Percentiles rank a stretch among this genome's conserved stretches.
These are phyloP conservation scores for Somion occarium DNA, from an alignment of 1,284 basidiomycete genomes.

Conservation along the genomic window DNA sequence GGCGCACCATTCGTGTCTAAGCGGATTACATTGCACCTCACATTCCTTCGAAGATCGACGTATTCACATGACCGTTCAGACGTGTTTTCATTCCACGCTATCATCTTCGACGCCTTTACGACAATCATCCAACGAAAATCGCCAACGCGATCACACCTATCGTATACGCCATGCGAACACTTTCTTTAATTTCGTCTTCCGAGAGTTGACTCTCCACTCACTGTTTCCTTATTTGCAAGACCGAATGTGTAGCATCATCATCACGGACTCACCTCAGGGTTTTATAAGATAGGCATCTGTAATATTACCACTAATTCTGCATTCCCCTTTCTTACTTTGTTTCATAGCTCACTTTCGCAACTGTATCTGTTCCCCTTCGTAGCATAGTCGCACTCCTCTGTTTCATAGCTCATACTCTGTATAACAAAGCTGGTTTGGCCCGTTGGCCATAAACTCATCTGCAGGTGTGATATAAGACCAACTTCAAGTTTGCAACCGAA, in stretches of 20 bases:
- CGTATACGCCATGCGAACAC: conserved; percentile 5
- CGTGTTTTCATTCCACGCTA: conserved; percentile 17
- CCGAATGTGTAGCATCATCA: conserved; percentile 35
- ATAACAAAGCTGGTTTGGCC: conserved; percentile 25
- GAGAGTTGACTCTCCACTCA: conserved; percentile 8
- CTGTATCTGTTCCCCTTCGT: conserved; percentile 2
- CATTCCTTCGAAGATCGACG: conserved; percentile 8
- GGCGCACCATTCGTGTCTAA: conserved; percentile 41
- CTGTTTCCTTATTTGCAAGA: conserved; percentile 22
- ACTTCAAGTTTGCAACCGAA: too few relatives aligned
- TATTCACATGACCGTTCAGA: conserved; percentile 12
- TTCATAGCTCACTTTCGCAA: conserved; percentile 6
- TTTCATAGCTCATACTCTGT: conserved; percentile 12
- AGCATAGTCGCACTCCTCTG: conserved; percentile 12
- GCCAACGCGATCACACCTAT: conserved; percentile 11
- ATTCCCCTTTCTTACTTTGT: conserved; percentile 7
- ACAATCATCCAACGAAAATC: conserved; percentile 22
- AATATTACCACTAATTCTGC: conserved; percentile 20
- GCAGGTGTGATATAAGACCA: too few relatives aligned
- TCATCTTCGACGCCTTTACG: conserved; percentile 24
- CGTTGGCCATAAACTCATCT: too few relatives aligned
- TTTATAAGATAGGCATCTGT: conserved; percentile 23
- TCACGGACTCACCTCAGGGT: conserved; percentile 19
- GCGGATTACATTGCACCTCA: conserved; percentile 1
- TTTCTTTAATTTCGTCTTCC: conserved; percentile 11